These are phyloP conservation scores for Cicer judaicum DNA, from an alignment of 306 rosid species.

Conservation along the genomic window DNA sequence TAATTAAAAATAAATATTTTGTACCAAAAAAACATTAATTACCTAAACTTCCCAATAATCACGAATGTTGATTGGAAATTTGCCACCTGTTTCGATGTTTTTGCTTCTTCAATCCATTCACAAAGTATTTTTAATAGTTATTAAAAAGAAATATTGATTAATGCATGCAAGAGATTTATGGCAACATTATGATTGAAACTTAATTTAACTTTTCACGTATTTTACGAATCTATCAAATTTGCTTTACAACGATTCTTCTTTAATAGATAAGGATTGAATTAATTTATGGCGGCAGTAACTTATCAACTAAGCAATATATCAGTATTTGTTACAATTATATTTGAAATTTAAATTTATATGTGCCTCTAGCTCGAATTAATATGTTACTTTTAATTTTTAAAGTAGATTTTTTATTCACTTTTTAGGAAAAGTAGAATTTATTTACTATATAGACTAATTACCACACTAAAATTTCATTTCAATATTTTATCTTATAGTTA, in stretches of 20 bases:
- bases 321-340: conserved; percentile 22
- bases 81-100: conserved; percentile 38
- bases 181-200: conserved; percentile 28
- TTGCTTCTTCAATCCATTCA: conserved; percentile 46
- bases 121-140: conserved; percentile 9
- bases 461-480: too few relatives aligned
- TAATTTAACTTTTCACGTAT: conserved; percentile 8
- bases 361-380: neutral
- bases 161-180: conserved; percentile 32
- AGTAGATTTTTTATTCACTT: too few relatives aligned
- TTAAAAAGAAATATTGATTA: neutral
- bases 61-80: conserved; percentile 30
- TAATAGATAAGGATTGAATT: conserved; percentile 53
- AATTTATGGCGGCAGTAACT: conserved; percentile 40
- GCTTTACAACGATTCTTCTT: conserved; percentile 39
- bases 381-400: neutral
- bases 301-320: conserved; percentile 42
- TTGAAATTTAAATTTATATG: neutral
- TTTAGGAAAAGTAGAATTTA: too few relatives aligned
- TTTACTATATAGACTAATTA: too few relatives aligned
- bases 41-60: neutral
- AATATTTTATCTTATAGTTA: too few relatives aligned
- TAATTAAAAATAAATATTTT: neutral
- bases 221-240: conserved; percentile 39
- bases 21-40: neutral